phyloP scores from a whole-genome alignment of 495 filamentous ascomycete genomes.

The Podospora fimiseda region DNA sequence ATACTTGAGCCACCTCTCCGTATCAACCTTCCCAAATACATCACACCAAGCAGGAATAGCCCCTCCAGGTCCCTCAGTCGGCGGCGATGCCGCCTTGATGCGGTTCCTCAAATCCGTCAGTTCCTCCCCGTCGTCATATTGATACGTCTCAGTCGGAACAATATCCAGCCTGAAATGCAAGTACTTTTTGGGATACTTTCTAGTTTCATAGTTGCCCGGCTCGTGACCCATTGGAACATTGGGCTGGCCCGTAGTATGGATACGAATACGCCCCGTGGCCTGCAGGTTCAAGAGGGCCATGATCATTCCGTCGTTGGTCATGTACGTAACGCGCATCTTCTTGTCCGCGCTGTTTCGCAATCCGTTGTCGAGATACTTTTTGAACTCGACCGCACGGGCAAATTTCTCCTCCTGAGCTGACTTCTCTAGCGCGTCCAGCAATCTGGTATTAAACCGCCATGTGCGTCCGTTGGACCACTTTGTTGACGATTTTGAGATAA shows the following conservation, averaged over 20 bases:
- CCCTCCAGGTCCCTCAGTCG: constrained; percentile 24
- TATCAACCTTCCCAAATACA: constrained; percentile 59
- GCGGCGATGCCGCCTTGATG: constrained; percentile 26
- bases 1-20: constrained; percentile 58
- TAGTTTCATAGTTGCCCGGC: constrained; percentile 61
- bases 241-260: constrained; percentile 52
- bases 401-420: constrained; percentile 40
- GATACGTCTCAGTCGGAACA: constrained; percentile 50
- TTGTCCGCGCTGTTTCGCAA: constrained; percentile 35
- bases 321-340: constrained; percentile 33
- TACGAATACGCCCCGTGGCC: constrained; percentile 50
- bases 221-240: constrained; percentile 68
- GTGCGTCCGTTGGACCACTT: constrained; percentile 48
- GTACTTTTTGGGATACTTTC: constrained; percentile 59
- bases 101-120: constrained; percentile 37
- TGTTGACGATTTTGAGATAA: constrained; percentile 53
- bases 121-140: constrained; percentile 50
- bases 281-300: constrained; percentile 65
- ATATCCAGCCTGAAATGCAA: constrained; percentile 58
- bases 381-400: constrained; percentile 51
- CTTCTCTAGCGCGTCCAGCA: constrained; percentile 45
- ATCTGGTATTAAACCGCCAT: constrained; percentile 54
- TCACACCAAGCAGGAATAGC: constrained; percentile 74
- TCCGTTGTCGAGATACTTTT: constrained; percentile 49
- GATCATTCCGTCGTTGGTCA: constrained; percentile 58